A percentile compares a stretch with the other conserved stretches of the same genome.
Evolutionary conservation across 1,139 yeast species (phyloP).

Genomic region (Lodderomyces beijingensis): DNA sequence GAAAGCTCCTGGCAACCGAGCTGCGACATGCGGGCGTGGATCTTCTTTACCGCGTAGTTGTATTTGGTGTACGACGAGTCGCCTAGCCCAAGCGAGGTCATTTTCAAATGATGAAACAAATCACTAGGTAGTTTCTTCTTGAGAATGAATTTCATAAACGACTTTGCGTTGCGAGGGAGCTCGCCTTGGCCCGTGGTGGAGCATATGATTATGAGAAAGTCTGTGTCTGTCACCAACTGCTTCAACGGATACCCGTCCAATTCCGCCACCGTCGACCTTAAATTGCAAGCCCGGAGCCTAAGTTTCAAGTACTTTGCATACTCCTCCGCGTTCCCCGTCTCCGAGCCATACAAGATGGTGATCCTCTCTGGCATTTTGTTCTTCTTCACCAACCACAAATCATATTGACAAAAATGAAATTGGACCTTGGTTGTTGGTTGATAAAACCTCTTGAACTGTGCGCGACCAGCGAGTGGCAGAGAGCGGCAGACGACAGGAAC

Average conservation of each 20-base stretch:
- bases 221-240: constrained; percentile 44
- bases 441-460: too few relatives aligned
- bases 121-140: constrained; percentile 62
- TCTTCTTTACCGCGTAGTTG: constrained; percentile 79
- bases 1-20: constrained; percentile 75
- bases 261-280: constrained; percentile 47
- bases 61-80: constrained; percentile 87
- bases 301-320: constrained; percentile 65
- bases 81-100: constrained; percentile 88
- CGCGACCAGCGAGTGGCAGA: too few relatives aligned
- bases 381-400: too few relatives aligned
- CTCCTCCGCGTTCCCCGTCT: constrained; percentile 90
- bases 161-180: constrained; percentile 70
- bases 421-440: too few relatives aligned
- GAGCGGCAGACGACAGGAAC: too few relatives aligned
- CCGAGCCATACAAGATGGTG: constrained; percentile 81
- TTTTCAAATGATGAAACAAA: constrained; percentile 55
- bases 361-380: constrained; percentile 25
- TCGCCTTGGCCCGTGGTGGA: constrained; percentile 98
- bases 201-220: constrained; percentile 60
- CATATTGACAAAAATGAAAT: constrained; percentile 1
- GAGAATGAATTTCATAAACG: constrained; percentile 71
- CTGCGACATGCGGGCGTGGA: constrained; percentile 73
- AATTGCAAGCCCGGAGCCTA: constrained; percentile 52
- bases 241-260: constrained; percentile 62